phyloP scores from a whole-genome alignment of 495 filamentous ascomycete species.

The Penicillium silybi region DNA sequence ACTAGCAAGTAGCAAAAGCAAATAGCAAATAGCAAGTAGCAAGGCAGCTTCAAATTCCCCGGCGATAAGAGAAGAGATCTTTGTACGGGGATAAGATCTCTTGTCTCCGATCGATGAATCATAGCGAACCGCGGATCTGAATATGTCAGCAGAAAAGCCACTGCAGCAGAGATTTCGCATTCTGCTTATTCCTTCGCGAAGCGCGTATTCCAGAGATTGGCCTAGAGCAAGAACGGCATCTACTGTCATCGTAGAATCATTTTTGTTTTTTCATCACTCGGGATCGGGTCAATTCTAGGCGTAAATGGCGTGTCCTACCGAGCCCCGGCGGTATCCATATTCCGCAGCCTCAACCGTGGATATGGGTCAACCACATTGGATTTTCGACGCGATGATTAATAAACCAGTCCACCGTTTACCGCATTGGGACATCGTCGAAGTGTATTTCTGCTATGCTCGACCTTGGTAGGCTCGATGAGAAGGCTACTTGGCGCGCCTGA shows the following conservation, averaged over 20 bases:
- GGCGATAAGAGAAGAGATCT: too few species aligned
- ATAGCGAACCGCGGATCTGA: not conserved
- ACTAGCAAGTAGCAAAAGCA: too few species aligned
- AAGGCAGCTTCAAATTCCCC: too few species aligned
- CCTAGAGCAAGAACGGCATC: too few species aligned
- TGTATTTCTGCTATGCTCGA: not conserved
- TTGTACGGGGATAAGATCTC: not conserved
- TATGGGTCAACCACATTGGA: not conserved
- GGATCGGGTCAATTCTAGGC: not conserved
- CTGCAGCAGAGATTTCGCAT: not conserved
- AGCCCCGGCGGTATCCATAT: not conserved
- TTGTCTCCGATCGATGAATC: not conserved
- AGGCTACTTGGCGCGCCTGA: not conserved
- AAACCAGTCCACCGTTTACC: not conserved
- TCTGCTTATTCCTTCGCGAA: not conserved
- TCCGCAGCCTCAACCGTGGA: not conserved
- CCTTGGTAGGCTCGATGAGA: not conserved
- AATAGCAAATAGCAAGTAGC: too few species aligned
- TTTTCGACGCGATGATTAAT: not conserved
- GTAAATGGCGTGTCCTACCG: not conserved
- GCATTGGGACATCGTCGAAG: not conserved
- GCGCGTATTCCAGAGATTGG: not conserved
- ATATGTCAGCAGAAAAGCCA: not conserved
- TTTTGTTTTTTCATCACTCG: not conserved
- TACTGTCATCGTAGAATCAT: too few species aligned